Evolutionary conservation across 352 stramenopile genomes (phyloP).

Genomic region (Globisporangium ultimum): DNA sequence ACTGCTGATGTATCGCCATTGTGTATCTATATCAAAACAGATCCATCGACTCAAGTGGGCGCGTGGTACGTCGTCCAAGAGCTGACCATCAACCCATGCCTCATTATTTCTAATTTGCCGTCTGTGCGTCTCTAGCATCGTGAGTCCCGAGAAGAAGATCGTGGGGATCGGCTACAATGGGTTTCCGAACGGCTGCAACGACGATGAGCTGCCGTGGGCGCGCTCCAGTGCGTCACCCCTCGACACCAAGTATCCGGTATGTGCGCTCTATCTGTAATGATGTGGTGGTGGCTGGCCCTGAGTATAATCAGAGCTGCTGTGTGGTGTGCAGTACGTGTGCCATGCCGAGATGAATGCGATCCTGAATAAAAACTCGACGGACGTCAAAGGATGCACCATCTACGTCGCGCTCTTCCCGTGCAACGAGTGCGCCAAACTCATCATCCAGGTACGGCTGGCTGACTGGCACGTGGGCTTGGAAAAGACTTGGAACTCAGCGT

Average conservation of each 20-base stretch:
- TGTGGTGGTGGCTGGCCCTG: constrained; percentile 4
- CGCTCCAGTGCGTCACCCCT: constrained; percentile 69
- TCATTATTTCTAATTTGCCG: not conserved
- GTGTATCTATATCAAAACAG: constrained; percentile 20
- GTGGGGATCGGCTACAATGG: constrained; percentile 99
- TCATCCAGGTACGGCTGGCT: constrained; percentile 85
- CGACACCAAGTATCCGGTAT: constrained; percentile 94
- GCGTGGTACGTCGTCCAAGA: constrained; percentile 67
- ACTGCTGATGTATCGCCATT: not conserved
- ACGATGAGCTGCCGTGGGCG: constrained; percentile 95
- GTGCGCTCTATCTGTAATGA: not conserved
- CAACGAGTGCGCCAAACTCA: constrained; percentile 99
- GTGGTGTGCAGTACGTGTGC: constrained; percentile 90
- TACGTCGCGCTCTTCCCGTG: constrained; percentile 99
- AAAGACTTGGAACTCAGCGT: too few relatives aligned
- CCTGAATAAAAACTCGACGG: constrained; percentile 96
- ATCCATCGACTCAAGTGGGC: constrained; percentile 97
- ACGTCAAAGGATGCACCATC: constrained; percentile 93
- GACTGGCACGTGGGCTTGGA: too few relatives aligned
- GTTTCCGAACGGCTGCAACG: constrained; percentile 94
- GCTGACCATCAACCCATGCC: too few relatives aligned
- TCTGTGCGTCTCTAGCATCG: constrained; percentile 64
- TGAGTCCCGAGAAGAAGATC: constrained; percentile 95
- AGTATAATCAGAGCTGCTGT: not conserved
- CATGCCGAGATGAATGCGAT: constrained; percentile 99